A percentile compares a stretch with the other conserved stretches of the same genome.
Conservation (phyloP, 2,329 filamentous ascomycete genomes). For the Cercospora zeae-maydis region DNA sequence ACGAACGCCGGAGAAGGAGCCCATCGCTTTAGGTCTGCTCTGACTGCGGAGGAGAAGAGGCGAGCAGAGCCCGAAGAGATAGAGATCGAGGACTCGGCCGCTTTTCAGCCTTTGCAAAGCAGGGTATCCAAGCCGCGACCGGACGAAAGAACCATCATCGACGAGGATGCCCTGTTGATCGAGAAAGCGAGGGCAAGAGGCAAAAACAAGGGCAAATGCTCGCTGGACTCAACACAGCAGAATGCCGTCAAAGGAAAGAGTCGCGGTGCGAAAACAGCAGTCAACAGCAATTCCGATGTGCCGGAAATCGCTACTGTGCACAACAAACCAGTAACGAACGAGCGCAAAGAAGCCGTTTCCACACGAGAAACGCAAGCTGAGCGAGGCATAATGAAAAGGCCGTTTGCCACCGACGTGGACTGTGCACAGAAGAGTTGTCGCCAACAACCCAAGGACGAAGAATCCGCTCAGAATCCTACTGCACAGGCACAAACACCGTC, state of each 20-base stretch:
- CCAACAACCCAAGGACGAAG: neutral
- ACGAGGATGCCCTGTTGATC: neutral
- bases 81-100: neutral
- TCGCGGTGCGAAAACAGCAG: neutral
- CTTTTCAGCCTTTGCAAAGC: neutral
- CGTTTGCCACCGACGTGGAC: neutral
- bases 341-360: neutral
- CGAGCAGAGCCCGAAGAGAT: neutral
- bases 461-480: neutral
- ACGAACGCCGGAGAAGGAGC: neutral
- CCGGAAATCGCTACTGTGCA: neutral
- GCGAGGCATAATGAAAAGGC: neutral
- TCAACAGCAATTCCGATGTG: neutral
- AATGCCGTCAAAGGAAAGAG: neutral
- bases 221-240: neutral
- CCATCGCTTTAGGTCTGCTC: neutral
- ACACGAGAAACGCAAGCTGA: neutral
- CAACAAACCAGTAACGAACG: neutral
- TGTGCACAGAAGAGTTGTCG: neutral
- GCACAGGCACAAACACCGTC: neutral
- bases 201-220: neutral
- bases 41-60: neutral
- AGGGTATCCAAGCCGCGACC: neutral
- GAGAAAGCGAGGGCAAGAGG: neutral
- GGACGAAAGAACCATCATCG: neutral